Conservation (phyloP, 306 rosid species). For the Sicyos baderoa region DNA sequence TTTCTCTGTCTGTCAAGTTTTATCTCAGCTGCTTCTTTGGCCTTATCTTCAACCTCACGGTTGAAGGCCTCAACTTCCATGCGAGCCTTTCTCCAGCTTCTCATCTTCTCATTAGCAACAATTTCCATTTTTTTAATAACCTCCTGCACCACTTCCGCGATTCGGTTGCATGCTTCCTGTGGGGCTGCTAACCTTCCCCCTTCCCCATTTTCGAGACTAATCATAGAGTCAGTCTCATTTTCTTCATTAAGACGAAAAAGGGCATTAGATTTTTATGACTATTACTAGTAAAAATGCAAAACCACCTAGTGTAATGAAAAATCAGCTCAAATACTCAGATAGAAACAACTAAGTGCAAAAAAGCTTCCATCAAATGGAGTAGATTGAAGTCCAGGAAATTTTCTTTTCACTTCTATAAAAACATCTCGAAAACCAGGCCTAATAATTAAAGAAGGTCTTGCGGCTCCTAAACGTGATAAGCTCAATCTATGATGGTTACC, state of each 20-base stretch:
- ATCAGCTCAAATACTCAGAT: no score
- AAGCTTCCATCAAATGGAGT: no score
- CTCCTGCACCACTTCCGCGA: constrained; percentile 92
- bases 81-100: constrained; percentile 81
- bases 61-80: constrained; percentile 77
- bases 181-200: constrained; percentile 81
- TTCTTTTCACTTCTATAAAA: no score
- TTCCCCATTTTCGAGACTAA: constrained; percentile 73
- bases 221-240: constrained; percentile 70
- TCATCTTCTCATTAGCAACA: constrained; percentile 91
- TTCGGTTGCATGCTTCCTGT: constrained; percentile 89
- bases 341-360: no score
- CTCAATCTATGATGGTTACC: no score
- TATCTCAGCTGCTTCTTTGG: constrained; percentile 73
- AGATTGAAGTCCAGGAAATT: no score
- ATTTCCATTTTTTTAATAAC: constrained; percentile 92
- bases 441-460: no score
- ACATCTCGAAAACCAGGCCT: no score
- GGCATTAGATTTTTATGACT: constrained; percentile 9
- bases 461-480: no score
- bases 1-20: constrained; percentile 74
- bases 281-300: not conserved
- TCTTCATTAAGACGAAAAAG: constrained; percentile 42
- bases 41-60: constrained; percentile 79
- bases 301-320: not conserved